Evolutionary conservation across 139 green algal species (phyloP).

Genomic region (Tetraselmis chui): DNA sequence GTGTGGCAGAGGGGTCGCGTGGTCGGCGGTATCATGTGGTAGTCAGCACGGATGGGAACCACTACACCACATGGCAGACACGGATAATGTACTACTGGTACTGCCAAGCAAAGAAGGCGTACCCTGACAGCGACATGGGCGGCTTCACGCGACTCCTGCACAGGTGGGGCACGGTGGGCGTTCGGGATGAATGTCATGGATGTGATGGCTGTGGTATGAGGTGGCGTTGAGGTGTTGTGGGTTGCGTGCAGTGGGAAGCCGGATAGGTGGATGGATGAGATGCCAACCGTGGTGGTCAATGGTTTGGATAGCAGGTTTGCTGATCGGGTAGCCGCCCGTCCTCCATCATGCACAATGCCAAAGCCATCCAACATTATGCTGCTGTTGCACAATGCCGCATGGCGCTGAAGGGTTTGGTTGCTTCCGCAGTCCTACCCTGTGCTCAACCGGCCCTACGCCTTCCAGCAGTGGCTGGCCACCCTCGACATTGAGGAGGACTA

Average conservation of each 20-base stretch:
- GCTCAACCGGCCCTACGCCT: constrained; percentile 58
- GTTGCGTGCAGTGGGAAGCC: constrained; percentile 27
- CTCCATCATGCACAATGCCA: neutral
- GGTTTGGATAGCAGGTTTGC: neutral
- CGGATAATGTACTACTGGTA: constrained; percentile 49
- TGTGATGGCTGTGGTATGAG: constrained; percentile 17
- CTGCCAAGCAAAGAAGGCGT: constrained; percentile 29
- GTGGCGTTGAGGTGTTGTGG: neutral
- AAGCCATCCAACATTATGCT: neutral
- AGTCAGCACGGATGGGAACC: constrained; percentile 9
- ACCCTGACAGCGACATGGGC: constrained; percentile 47
- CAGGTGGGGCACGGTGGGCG: constrained; percentile 11
- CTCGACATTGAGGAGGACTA: constrained; percentile 45
- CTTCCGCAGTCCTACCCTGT: constrained; percentile 53
- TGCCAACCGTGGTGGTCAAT: constrained; percentile 66
- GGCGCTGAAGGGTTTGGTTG: too few relatives aligned
- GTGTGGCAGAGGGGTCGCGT: too few relatives aligned
- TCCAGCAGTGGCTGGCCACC: constrained; percentile 50
- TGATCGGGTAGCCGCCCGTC: neutral
- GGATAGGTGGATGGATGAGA: constrained; percentile 61
- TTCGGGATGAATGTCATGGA: neutral
- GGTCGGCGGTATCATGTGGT: constrained; percentile 53
- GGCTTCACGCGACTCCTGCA: constrained; percentile 66
- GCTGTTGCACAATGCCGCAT: neutral
- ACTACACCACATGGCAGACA: constrained; percentile 8